Evolutionary conservation across 2,329 filamentous ascomycete species (phyloP).

Genomic region (Sporothrix protearum): DNA sequence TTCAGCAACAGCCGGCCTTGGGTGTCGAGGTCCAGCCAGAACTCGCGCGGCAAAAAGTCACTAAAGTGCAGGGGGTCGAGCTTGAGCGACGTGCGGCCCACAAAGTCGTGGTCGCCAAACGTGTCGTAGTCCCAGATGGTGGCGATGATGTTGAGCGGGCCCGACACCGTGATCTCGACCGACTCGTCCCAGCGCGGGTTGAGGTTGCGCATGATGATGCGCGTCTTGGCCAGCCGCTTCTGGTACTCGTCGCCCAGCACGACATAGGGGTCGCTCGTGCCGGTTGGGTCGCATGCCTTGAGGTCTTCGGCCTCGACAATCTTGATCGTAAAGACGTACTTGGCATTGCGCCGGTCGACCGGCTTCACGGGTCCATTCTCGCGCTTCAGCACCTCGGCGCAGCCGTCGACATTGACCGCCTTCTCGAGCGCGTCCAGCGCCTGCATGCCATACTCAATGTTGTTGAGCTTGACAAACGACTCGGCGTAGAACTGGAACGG

Average conservation of each 20-base stretch:
- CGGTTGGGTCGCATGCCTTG: constrained; percentile 95
- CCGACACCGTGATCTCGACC: constrained; percentile 89
- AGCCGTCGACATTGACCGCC: constrained; percentile 86
- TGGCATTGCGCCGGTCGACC: constrained; percentile 64
- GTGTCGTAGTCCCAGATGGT: constrained; percentile 99
- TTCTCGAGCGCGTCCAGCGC: constrained; percentile 88
- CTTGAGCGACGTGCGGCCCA: constrained; percentile 93
- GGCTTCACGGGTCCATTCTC: constrained; percentile 67
- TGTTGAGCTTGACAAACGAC: constrained; percentile 97
- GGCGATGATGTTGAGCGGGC: constrained; percentile 88
- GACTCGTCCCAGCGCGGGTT: constrained; percentile 98
- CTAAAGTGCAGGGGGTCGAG: constrained; percentile 97
- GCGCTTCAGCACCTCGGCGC: constrained; percentile 74
- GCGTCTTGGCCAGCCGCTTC: constrained; percentile 90
- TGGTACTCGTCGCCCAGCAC: constrained; percentile 97
- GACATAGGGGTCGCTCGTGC: constrained; percentile 92
- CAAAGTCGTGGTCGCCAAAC: constrained; percentile 94
- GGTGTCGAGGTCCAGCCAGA: constrained; percentile 95
- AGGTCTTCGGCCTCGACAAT: constrained; percentile 96
- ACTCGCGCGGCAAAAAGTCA: constrained; percentile 92
- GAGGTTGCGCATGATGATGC: constrained; percentile 82
- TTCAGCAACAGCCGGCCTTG: constrained; percentile 85
- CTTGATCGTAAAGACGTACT: constrained; percentile 98
- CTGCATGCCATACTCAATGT: constrained; percentile 90
- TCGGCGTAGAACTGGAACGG: constrained; percentile 88